A percentile compares a stretch with the other conserved stretches of the same genome.
phyloP scores from a whole-genome alignment of 129 eudicot species.

The Cynara cardunculus region DNA sequence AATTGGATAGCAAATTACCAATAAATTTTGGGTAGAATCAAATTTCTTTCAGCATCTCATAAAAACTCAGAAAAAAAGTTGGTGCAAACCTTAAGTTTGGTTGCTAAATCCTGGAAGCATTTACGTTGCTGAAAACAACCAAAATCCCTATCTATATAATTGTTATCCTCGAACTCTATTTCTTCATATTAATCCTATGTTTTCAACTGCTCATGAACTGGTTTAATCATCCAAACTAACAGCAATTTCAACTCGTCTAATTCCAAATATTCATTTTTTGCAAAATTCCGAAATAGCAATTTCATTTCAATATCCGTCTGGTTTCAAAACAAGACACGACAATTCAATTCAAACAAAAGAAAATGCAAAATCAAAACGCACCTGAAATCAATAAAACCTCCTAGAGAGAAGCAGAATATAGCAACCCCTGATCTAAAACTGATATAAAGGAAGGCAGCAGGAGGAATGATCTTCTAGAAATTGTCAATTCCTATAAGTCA shows the following conservation, averaged over 20 bases:
- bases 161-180: background rate
- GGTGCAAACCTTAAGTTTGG: background rate
- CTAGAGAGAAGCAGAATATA: background rate
- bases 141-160: background rate
- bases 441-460: background rate
- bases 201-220: constrained; percentile 1
- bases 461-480: constrained; percentile 9
- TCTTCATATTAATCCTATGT: background rate
- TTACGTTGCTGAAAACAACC: background rate
- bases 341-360: background rate
- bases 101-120: background rate
- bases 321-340: background rate
- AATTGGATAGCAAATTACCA: no score
- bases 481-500: background rate
- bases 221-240: background rate
- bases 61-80: background rate
- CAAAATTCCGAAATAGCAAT: background rate
- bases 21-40: background rate
- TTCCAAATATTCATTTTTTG: background rate
- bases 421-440: constrained; percentile 9
- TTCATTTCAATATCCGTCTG: background rate
- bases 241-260: background rate
- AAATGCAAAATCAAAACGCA: background rate
- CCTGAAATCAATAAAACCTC: constrained; percentile 6
- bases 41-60: background rate